Evolutionary conservation across 352 stramenopile species (phyloP), one percentile per base, ranked within the genome.

Genomic region (Phytopythium chamaehyphon): DNA sequence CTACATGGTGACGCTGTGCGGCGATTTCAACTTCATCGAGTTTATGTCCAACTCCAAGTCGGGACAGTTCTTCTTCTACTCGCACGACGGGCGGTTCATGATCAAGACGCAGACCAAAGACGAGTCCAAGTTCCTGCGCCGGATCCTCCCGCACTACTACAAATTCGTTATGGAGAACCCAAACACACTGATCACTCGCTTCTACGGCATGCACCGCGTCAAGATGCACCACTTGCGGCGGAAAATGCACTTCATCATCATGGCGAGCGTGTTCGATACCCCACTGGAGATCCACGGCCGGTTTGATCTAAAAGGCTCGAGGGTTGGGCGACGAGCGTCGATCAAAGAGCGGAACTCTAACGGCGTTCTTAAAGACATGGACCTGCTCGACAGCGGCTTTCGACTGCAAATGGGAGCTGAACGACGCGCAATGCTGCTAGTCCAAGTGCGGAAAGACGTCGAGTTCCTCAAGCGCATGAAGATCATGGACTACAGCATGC

Each of bases 21-120:
- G 88, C 6, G 89, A 97, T 54, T 96, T 97, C 43, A 98, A 98
- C 69, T 98, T 97, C 68, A 97, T 99, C 59, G 94, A 98, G 79
- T 98, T 99, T 73, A 96, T 98, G 71, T 97, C 90, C 5, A 98
- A 98, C 71, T 97, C 93, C 47, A 99, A 99, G 73, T 98, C 88
- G 65, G 97, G 96, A 5, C 95, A 99, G 60, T 99, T 99, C 71
- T 99, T 99, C 76, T 99, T 99, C 68, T 99, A 99, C 61, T 98
- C 95, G 9, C 91, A 98, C 68, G 96, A 99, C 73, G 79, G 82
- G 1, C 64, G 74, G 33, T 99, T 98, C 69, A 98, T 99, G 90
- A 98, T 99, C 73, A 99, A 99, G 78, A 99, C 96, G 14, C 96
- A 98, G 78, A 99, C 93, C 6, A 97, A 98, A 65, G 90, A 95